Conservation (phyloP, 768 basidiomycete species). For the Pleurotus platypus region DNA sequence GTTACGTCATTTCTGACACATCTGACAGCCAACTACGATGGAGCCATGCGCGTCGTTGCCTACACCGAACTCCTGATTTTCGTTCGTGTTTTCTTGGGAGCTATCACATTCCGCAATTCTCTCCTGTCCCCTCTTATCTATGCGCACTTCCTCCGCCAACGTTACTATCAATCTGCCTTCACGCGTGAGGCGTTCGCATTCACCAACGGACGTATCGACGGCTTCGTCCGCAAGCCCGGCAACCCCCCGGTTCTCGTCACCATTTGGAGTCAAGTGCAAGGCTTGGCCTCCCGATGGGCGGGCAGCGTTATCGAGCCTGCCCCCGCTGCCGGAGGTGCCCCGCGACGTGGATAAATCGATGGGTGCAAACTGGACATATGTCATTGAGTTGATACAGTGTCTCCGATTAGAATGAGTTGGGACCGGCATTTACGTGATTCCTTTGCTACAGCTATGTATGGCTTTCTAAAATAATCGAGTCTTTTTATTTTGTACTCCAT, state of each 20-base stretch:
- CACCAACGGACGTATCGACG: constrained; percentile 43
- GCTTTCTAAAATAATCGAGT: background rate
- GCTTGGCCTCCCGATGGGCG: constrained; percentile 55
- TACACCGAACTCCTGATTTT: constrained; percentile 86
- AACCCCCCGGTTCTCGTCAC: constrained; percentile 52
- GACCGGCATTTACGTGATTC: constrained; percentile 4
- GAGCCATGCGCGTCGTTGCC: constrained; percentile 91
- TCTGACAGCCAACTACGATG: constrained; percentile 81
- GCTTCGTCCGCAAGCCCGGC: constrained; percentile 42
- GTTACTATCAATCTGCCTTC: constrained; percentile 92
- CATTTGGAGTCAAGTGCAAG: constrained; percentile 57
- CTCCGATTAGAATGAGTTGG: constrained; percentile 8
- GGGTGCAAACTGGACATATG: background rate
- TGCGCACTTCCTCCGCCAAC: constrained; percentile 89
- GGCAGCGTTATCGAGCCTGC: constrained; percentile 45
- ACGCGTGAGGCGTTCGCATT: constrained; percentile 73
- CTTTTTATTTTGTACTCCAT: background rate
- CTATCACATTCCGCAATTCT: constrained; percentile 77
- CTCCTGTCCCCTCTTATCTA: constrained; percentile 83
- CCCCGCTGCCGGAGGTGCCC: constrained; percentile 27
- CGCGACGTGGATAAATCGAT: constrained; percentile 19
- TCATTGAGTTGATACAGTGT: constrained; percentile 9
- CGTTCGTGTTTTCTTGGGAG: constrained; percentile 76
- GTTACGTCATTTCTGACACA: background rate
- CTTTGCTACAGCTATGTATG: constrained; percentile 1